Conservation (phyloP, 352 stramenopile species). For the Achlya hypogyna region DNA sequence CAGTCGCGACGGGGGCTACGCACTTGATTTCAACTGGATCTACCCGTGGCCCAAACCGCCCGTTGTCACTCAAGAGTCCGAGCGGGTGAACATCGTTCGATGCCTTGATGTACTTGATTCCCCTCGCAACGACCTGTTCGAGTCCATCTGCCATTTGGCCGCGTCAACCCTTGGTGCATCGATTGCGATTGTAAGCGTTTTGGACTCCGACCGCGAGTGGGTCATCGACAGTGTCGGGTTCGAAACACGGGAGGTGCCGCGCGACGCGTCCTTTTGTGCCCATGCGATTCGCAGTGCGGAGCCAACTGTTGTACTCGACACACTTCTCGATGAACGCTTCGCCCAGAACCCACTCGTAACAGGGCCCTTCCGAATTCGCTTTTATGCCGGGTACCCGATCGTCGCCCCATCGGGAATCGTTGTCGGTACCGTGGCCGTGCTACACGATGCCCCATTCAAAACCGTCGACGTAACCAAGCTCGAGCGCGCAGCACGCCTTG, state of each 20-base stretch:
- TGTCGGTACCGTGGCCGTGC: constrained; percentile 78
- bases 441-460: constrained; percentile 69
- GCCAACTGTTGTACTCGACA: constrained; percentile 11
- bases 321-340: constrained; percentile 10
- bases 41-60: constrained; percentile 19
- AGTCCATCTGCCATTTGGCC: constrained; percentile 15
- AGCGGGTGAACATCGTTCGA: neutral
- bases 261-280: constrained; percentile 14
- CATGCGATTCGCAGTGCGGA: neutral
- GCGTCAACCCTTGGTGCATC: neutral
- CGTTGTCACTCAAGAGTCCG: neutral
- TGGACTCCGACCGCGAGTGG: constrained; percentile 15
- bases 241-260: neutral
- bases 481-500: neutral
- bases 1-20: constrained; percentile 5
- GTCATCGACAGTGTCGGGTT: constrained; percentile 11
- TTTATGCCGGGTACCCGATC: constrained; percentile 16
- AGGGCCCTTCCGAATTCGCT: constrained; percentile 2
- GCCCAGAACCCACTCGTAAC: constrained; percentile 15
- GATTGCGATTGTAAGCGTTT: constrained; percentile 2
- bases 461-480: constrained; percentile 76
- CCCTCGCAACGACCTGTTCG: constrained; percentile 13
- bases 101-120: constrained; percentile 13
- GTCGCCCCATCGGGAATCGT: constrained; percentile 61
- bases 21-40: constrained; percentile 13